Base-by-base conservation (phyloP, 192 early-diverging fungal genomes). In the Chytriomyces sp. region DNA sequence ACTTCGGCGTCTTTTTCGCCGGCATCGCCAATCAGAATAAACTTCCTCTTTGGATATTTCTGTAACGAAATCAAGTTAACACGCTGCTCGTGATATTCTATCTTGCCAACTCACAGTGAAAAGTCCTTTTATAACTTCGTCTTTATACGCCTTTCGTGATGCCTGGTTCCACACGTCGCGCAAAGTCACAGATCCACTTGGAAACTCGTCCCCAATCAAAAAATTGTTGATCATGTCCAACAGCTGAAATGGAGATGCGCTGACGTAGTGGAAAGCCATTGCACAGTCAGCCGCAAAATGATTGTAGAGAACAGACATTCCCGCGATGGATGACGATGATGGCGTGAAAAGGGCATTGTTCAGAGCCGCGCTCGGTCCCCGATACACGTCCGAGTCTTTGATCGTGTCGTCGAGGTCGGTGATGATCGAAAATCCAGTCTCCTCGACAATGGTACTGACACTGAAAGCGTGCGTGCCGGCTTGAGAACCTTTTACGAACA, bases 321-420 rank as follows among this genome's bases (percentile, higher is more conserved):
- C 94, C 0, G 90, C 82, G 6, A 98, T 63, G 9, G 72, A 92
- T 7, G 88, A 82, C 86, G 87, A 68, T 26, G 85, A 63, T 70
- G 91, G 86, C 3, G 85, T 84, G 45, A 94, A 88, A 61, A 94
- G 86, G 0, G 92, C 90, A 59, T 87, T 88, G 49, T 82, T 77
- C 35, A 92, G 70, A 11, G 91, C 88, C 10, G 89, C 87, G 53
- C 86, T 83, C 35, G 90, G 87, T 16, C 94, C 94, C 18, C 81
- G 81, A 9, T 87, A 77, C 35, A 97, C 87, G 26, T 91, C 86
- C 0, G 94, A 94, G 11, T 92, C 86, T 77, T 96, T 95, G 80
- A 97, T 97, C 6, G 95, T 97, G 80, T 97, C 95, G 80, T 97
- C 95, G 68, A 97, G 62, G 53, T 85, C 82, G 7, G 92, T 93